Evolutionary conservation across 805 yeast genomes (phyloP), one percentile per base, ranked within the genome.

Genomic region (Tetrapisispora pingtungensis): DNA sequence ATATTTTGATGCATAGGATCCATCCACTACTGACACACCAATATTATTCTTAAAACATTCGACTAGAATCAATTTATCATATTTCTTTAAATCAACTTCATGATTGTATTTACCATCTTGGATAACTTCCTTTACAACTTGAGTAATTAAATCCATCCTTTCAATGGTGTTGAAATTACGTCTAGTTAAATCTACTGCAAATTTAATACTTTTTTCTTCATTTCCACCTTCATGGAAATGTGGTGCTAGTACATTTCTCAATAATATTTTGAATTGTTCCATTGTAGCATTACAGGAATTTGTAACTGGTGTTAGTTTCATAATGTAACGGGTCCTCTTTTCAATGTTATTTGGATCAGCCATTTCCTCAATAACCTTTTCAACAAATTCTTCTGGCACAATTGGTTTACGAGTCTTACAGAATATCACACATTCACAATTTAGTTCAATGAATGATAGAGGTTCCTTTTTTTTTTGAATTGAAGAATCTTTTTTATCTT

Each of bases 21-120:
- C 75, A 44, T 76, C 74, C 1, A 86, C 87, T 6, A 88, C 90
- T 51, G 93, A 72, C 76, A 86, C 79, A 7, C 98, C 98, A 30
- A 93, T 74, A 49, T 84, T 84, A 49, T 78, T 83, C 67, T 89
- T 90, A 66, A 81, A 90, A 58, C 96, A 84, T 61, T 87, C 96
- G 3, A 93, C 83, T 42, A 90, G 58, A 40, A 93, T 75, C 53
- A 93, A 67, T 57, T 81, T 80, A 48, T 89, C 95, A 56, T 77
- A 86, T 12, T 77, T 65, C 55, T 85, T 84, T 61, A 93, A 72
- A 59, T 88, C 94, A 14, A 93, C 95, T 31, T 65, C 68, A 60
- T 87, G 96, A 2, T 80, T 81, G 49, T 76, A 74, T 34, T 54
- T 45, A 10, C 60, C 61, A 5, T 77, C 80, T 38, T 73, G 69